phyloP scores from a whole-genome alignment of 345 rosid species.

The Hibiscus tridactylites region DNA sequence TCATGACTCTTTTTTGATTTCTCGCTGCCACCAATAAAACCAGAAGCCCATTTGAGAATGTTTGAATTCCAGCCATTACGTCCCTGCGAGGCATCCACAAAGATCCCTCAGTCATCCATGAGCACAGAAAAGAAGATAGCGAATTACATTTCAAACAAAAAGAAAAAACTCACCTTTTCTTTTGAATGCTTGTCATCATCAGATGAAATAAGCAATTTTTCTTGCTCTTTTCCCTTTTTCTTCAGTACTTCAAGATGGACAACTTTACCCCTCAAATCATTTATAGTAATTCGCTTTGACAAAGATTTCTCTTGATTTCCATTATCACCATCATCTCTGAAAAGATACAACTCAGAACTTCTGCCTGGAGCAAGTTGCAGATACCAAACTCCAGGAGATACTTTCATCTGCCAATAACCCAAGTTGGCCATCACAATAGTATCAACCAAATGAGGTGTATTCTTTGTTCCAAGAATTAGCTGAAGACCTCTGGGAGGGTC shows the following conservation, averaged over 20 bases:
- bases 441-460: slow-evolving; percentile 85
- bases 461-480: slow-evolving; percentile 91
- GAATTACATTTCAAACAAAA: neutral
- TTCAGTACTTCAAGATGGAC: slow-evolving; percentile 85
- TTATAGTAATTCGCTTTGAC: slow-evolving; percentile 62
- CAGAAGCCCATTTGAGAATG: neutral
- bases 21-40: neutral
- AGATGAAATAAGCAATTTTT: neutral
- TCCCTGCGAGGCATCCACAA: neutral
- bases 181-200: neutral
- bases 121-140: neutral
- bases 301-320: slow-evolving; percentile 38
- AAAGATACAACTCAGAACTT: slow-evolving; percentile 73
- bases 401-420: slow-evolving; percentile 99
- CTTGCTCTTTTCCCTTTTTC: slow-evolving; percentile 61
- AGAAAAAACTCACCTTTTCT: neutral
- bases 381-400: slow-evolving; percentile 95
- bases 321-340: slow-evolving; percentile 50
- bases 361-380: slow-evolving; percentile 97
- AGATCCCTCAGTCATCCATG: neutral
- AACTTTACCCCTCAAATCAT: slow-evolving; percentile 92
- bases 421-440: slow-evolving; percentile 98
- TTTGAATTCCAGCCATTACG: neutral
- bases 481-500: slow-evolving; percentile 98
- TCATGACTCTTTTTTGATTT: neutral